Evolutionary conservation across 495 filamentous ascomycete genomes (phyloP), one percentile per base, ranked within the genome.

Genomic region (Aspergillus cavernicola): DNA sequence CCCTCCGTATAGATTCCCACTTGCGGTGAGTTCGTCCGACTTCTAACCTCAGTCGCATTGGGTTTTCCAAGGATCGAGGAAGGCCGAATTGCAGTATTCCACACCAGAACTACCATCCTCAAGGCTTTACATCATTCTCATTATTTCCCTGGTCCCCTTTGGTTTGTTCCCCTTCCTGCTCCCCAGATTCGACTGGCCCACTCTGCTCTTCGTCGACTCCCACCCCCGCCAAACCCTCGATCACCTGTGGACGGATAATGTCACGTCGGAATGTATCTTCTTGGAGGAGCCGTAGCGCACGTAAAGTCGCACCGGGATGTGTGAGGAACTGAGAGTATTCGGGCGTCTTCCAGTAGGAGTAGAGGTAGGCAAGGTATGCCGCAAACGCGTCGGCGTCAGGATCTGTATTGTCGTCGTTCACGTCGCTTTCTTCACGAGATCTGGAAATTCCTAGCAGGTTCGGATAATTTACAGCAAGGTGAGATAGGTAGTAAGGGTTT

Each of bases 291-390:
- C 92, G 83, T 41, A 97, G 79, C 53, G 87, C 83, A 57, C 85
- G 85, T 15, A 97, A 67, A n/a, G 89, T 90, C 16, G 90, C 86
- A 4, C 86, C 89, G 0, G 91, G 91, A 60, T 90, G 90, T 10
- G 75, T 85, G 38, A 96, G 70, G 64, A 88, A 95, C 56, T 87
- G 88, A 50, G 85, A 72, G 61, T 95, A 96, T 50, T 89, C 82
- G n/a, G 89, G 89, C 10, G 82, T 80, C 50, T 79, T 79, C 80
- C 85, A 96, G 78, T 96, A 95, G 56, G 84, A 85, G 57, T 77
- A 77, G 49, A 96, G 83, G 64, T 96, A 96, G 46, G 72, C 73
- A 32, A 95, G 85, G 66, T 96, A 96, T 41, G 81, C 84, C 38
- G 91, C 71, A 67, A 95, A 96, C 15, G 80, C 75, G 18, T 85